Conservation (phyloP, 306 rosid species). For the Vicia villosa region DNA sequence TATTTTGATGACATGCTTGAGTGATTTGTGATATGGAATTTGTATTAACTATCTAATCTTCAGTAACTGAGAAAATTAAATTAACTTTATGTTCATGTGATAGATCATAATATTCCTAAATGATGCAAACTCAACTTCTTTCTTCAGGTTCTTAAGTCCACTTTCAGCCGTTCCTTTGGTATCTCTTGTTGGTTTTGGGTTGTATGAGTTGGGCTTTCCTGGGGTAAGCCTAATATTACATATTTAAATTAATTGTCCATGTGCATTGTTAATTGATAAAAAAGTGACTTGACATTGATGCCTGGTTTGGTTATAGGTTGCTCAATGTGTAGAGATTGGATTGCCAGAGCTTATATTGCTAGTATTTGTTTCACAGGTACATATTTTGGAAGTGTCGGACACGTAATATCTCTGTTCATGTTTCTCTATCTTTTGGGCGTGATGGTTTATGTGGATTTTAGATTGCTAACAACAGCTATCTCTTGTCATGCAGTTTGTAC, state of each 20-base stretch:
- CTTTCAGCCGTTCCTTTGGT: conserved; percentile 96
- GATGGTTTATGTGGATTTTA: conserved; percentile 34
- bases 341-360: conserved; percentile 83
- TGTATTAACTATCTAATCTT: conserved; percentile 8
- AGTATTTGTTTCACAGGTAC: conserved; percentile 91
- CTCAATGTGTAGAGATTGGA: conserved; percentile 97
- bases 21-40: conserved; percentile 30
- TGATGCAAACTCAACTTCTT: conserved; percentile 38
- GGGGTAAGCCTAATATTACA: conserved; percentile 63
- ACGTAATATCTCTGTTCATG: conserved; percentile 18
- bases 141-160: conserved; percentile 91
- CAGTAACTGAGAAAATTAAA: conserved; percentile 1
- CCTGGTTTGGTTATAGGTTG: conserved; percentile 64
- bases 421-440: conserved; percentile 13
- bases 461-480: conserved; percentile 35
- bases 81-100: conserved; percentile 14
- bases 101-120: conserved; percentile 18
- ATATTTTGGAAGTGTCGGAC: conserved; percentile 25
- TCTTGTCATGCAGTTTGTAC: conserved; percentile 76
- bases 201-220: conserved; percentile 92
- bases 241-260: conserved; percentile 13
- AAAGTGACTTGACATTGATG: conserved; percentile 28
- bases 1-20: not conserved
- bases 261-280: conserved; percentile 1
- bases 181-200: conserved; percentile 90